Evolutionary conservation across 2,329 filamentous ascomycete genomes (phyloP), one percentile per base, ranked within the genome.

Genomic region (Helotiales sp.): DNA sequence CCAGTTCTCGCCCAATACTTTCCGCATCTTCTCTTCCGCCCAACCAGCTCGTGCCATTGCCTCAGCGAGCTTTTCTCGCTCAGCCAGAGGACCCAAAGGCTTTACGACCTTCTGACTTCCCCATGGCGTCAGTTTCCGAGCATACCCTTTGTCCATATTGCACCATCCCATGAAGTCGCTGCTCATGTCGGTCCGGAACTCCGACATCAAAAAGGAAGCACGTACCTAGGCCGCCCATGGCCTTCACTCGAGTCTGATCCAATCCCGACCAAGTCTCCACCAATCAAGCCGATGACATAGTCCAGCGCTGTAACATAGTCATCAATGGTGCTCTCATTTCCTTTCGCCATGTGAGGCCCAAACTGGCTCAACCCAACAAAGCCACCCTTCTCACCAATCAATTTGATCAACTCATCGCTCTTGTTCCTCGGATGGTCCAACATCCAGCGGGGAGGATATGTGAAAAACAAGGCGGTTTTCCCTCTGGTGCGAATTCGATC

Each of bases 261-360:
- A 30, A 75, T 67, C 69, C 71, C 25, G 63, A 69, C 60, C 70
- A 75, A 59, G 67, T 78, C 34, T 74, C 72, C 61, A 71, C 70
- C 5, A 76, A 77, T 2, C 76, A 80, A 61, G 76, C 78, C 33
- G 76, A 80, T 57, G 76, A 78, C 8, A 70, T 74, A 8, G 58
- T 44, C 74, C 30, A 49, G 15, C 15, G 27, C 47, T 15, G 22
- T 17, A 49, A 49, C 47, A 34, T 75, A 75, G 62, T 76, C 73
- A 38, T 75, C 73, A n/a, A 75, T 69, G 1, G 72, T 75, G 64
- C 70, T 74, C 50, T 75, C 73, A 60, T 76, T 75, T 2, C 72
- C 73, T 50, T 71, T 72, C 36, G 62, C 61, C 73, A 75, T 75
- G 58, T 75, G 72, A 13, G 72, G 73, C 2, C 72, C 72, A 53